Conservation (phyloP, 352 stramenopile species). For the Pythium diclinum region DNA sequence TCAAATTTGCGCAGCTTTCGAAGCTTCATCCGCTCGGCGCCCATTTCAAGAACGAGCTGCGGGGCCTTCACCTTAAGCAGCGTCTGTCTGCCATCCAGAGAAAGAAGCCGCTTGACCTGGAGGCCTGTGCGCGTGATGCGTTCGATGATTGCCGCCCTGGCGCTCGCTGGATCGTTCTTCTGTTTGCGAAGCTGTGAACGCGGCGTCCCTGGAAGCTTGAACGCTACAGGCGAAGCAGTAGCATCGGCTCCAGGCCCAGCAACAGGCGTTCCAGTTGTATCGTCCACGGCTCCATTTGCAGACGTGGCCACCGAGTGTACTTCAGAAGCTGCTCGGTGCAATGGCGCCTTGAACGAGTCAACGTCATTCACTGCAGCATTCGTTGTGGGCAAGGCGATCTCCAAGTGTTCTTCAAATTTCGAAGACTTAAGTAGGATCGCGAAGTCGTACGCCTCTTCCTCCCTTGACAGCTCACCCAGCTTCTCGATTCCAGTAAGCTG, state of each 20-base stretch:
- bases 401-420: slow-evolving; percentile 61
- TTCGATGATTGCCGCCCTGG: slow-evolving; percentile 41
- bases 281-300: neutral
- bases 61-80: slow-evolving; percentile 77
- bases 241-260: neutral
- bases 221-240: neutral
- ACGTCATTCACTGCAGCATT: neutral
- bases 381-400: slow-evolving; percentile 27
- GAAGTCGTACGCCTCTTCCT: slow-evolving; percentile 82
- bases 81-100: slow-evolving; percentile 69
- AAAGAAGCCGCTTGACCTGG: slow-evolving; percentile 68
- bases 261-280: neutral
- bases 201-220: slow-evolving; percentile 10
- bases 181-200: slow-evolving; percentile 1
- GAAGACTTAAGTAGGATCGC: slow-evolving; percentile 78
- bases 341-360: neutral
- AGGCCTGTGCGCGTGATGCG: slow-evolving; percentile 61
- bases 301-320: slow-evolving; percentile 10
- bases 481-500: slow-evolving; percentile 26
- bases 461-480: slow-evolving; percentile 57
- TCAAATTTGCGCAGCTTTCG: slow-evolving; percentile 68
- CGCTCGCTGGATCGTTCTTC: slow-evolving; percentile 25
- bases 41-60: slow-evolving; percentile 57
- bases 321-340: neutral
- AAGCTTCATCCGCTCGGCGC: slow-evolving; percentile 60